These are phyloP conservation scores for Ailanthus altissimus DNA, from an alignment of 345 rosid species.

Conservation along the genomic window DNA sequence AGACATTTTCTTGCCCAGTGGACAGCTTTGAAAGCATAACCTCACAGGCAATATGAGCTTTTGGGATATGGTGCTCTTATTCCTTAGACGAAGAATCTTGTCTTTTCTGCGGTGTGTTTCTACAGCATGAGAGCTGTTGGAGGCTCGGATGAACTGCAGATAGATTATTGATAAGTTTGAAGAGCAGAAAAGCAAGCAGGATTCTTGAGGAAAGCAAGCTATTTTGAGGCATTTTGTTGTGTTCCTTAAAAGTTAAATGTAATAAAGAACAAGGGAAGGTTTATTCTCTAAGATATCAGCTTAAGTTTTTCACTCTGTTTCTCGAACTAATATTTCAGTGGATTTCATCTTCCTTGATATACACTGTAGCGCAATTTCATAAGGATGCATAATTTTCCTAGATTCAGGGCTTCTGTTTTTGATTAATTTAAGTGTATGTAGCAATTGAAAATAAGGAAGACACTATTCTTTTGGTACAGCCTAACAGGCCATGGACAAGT, in stretches of 20 bases:
- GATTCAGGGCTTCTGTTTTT: no score
- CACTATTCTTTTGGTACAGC: no score
- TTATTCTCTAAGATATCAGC: background rate
- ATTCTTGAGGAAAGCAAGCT: constrained; percentile 29
- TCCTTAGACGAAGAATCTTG: constrained; percentile 69
- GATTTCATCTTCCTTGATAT: background rate
- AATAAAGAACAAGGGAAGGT: background rate
- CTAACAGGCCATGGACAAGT: no score
- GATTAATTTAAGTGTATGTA: no score
- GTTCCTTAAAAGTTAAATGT: background rate
- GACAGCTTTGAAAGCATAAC: constrained; percentile 13
- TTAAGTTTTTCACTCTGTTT: no score
- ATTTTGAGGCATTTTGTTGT: constrained; percentile 27
- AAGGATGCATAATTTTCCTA: no score
- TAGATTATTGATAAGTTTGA: constrained; percentile 86
- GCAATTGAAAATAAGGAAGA: no score
- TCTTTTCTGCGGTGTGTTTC: constrained; percentile 80
- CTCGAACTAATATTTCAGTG: background rate
- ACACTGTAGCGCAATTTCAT: no score
- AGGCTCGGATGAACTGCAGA: constrained; percentile 84
- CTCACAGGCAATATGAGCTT: background rate
- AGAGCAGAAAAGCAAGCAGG: constrained; percentile 46
- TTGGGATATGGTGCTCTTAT: constrained; percentile 49
- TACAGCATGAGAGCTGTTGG: constrained; percentile 98
- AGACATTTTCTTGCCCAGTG: background rate